Base-by-base conservation (phyloP, 345 rosid genomes). In the Salix brachista region DNA sequence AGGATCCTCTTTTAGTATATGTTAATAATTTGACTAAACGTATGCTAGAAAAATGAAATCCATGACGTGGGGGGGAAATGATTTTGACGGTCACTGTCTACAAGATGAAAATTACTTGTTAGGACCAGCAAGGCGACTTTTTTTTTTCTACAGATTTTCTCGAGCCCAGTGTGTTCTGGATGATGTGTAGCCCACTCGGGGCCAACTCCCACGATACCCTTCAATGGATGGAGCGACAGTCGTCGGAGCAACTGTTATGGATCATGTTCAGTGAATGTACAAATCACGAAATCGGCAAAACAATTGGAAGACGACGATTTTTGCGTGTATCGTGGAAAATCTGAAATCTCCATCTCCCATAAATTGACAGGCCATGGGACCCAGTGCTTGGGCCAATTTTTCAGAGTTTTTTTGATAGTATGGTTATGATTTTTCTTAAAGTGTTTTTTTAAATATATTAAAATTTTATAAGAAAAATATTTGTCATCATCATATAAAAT, bases 341-440 rank as follows among this genome's bases (percentile, higher is more conserved):
- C 26, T 6, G 2, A 23, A 62, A 14, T 10, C 30, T 10, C 10
- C 6, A 26, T 25, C 30, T 26, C 36, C 9, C 13, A 4, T 23
- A 12, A 41, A 26, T 62, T 62, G 66, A 62, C 66, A 62, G 30
- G 66, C 66, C 32, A 26, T 62, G 66, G 44, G 44, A 41, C 44
- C 44, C 0, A 2, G 44, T 41, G 44, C 44, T 41, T 10, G 0
- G 44, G 44, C 36, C 36, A 30, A 30, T 30, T 30, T 30, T 3
- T 30, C 4, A 30, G 32, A 30, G 32, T 2, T 30, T 30, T 3
- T 30, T 30, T 0, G 4, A 0, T 0, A 3, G 0, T 3, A 4
- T 3, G 32, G 0, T 3, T 3, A 30, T 30, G 32, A 30, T 30
- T 30, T 30, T 30, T 30, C 0, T 30, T 30, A 30, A 30, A 30